Evolutionary conservation across 352 stramenopile genomes (phyloP), one percentile per base, ranked within the genome.

Genomic region (Phytophthora boehmeriae): DNA sequence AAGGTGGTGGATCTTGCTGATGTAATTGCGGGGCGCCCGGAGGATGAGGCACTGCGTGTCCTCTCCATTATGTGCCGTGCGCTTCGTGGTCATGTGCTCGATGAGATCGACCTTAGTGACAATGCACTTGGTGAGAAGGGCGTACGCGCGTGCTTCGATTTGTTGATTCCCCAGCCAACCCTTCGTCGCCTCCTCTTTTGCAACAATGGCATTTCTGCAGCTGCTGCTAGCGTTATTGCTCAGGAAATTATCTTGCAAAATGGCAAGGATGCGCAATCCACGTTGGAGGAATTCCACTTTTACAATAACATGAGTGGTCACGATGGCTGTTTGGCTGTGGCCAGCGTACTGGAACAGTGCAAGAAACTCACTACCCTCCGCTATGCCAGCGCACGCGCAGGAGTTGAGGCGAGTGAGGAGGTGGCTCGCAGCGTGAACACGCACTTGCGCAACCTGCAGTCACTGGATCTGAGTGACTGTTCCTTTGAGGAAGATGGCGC

Each of bases 401-500:
- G 85, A 25, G 45, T 68, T 0, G 76, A 81, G 6, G 85, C 82
- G 11, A 90, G 82, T 19, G 66, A 72, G 27, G 48, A 63, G 25
- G 65, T 93, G 8, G 84, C 80, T 5, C 57, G 53, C 2, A 77
- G 59, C 25, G 80, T 93, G n/a, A 75, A 55, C 42, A 22, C 55
- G 42, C 71, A 91, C 69, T 49, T 84, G 61, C 47, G 50, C 32
- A 59, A 76, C 6, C 73, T 97, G 11, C 76, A 62, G 54, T 88
- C 73, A 27, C 74, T 98, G n/a, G 94, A 98, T 62, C 71, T 98
- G 48, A 94, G 87, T 48, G 95, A 98, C 63, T 98, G 93, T 68
- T 93, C 86, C 30, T 97, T 98, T 59, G 76, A 86, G 19, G 85
- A 86, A 35, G 83, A 89, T 14, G 92, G 90, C 27, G 78, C 59